phyloP scores from a whole-genome alignment of 2,329 filamentous ascomycete species.

The Pseudogymnoascus sp. region DNA sequence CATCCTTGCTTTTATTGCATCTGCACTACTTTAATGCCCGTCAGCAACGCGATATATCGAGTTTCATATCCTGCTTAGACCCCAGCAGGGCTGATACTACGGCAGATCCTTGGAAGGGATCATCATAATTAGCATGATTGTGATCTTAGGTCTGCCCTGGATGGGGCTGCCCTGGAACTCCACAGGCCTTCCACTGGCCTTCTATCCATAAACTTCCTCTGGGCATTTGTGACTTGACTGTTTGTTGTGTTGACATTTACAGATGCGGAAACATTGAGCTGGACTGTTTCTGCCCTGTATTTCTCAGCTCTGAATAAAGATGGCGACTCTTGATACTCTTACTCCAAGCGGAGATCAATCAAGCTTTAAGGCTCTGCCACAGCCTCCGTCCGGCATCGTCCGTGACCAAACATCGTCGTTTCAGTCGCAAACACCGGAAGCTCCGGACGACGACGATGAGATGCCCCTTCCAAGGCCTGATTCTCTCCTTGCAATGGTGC shows the following conservation, averaged over 20 bases:
- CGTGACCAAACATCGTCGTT: constrained; percentile 8
- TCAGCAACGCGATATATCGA: constrained; percentile 8
- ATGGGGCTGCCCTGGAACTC: constrained; percentile 8
- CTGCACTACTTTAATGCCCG: neutral
- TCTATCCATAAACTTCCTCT: constrained; percentile 1
- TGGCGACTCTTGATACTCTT: neutral
- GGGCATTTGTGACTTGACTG: neutral
- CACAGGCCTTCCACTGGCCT: neutral
- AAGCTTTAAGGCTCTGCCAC: neutral
- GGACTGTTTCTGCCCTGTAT: neutral
- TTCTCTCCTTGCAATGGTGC: neutral
- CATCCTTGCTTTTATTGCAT: constrained; percentile 9
- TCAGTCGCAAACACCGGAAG: constrained; percentile 8
- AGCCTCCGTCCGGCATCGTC: neutral
- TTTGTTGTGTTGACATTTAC: neutral
- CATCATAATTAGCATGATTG: constrained; percentile 6
- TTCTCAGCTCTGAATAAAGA: neutral
- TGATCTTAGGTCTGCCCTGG: constrained; percentile 8
- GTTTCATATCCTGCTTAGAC: neutral
- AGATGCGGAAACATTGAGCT: constrained; percentile 3
- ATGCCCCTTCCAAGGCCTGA: neutral
- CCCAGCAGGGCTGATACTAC: constrained; percentile 6
- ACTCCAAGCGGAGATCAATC: neutral
- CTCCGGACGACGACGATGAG: neutral
- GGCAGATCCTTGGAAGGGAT: neutral